Evolutionary conservation across 1,284 basidiomycete species (phyloP), one percentile per base, ranked within the genome.

Genomic region (Hemileia vastatrix): DNA sequence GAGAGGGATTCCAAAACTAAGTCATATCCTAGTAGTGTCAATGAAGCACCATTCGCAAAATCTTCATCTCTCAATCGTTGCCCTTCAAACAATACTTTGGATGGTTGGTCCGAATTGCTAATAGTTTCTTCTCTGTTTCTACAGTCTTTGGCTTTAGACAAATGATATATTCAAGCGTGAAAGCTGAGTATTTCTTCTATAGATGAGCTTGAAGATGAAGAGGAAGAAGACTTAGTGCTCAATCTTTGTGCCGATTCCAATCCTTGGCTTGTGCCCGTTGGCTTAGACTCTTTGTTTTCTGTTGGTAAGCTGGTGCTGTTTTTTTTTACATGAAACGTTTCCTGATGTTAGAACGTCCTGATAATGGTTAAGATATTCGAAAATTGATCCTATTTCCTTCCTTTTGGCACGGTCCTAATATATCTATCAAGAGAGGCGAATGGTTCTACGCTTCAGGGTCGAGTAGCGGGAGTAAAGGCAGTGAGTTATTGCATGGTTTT

Each of bases 221-320:
- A 54, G 2, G 45, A 55, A 18, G 32, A 62, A 24, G 53, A 62
- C 50, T 45, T 31, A 31, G 60, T 62, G 21, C 47, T 62, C 6
- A 62, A 62, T 44, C 40, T 62, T 11, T 49, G 44, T 9, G 36
- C 55, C 47, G 60, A 62, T 31, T 33, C 43, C 32, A 31, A 67
- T n/a, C 54, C 65, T 4, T 65, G 69, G 51, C 57, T 68, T 44
- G 64, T 72, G 6, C 71, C 70, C 23, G 70, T 72, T 24, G 71
- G 71, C 13, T 66, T 72, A 47, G 72, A 74, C 66, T 66, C 65
- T n/a, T 64, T 73, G 44, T 73, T 72, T 63, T 68, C 68, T 43
- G 71, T 70, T 31, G 68, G 70, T 52, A 65, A 70, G 43, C 44
- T 49, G 6, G 9, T 50, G 3, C 24, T 47, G 11, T 32, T 65